phyloP scores from a whole-genome alignment of 352 stramenopile genomes.

The Pythium oligandrum region DNA sequence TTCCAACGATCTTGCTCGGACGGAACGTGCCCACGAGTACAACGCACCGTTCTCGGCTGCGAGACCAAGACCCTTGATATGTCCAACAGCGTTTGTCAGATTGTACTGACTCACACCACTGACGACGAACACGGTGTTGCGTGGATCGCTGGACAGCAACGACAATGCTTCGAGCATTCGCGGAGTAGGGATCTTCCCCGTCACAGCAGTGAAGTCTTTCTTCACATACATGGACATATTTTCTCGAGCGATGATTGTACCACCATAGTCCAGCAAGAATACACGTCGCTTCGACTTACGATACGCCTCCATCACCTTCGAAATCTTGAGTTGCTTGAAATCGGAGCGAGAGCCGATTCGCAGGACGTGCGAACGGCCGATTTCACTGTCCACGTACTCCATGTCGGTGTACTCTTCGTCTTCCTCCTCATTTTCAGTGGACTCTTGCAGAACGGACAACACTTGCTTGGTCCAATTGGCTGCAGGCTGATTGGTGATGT shows the following conservation, averaged over 20 bases:
- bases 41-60: conserved; percentile 93
- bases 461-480: conserved; percentile 96
- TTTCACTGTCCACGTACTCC: conserved; percentile 87
- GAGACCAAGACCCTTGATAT: conserved; percentile 91
- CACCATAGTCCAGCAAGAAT: conserved; percentile 97
- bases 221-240: conserved; percentile 96
- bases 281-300: conserved; percentile 83
- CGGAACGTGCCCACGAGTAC: conserved; percentile 87
- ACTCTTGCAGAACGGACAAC: conserved; percentile 82
- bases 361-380: conserved; percentile 67
- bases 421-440: conserved; percentile 54
- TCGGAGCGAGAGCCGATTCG: conserved; percentile 61
- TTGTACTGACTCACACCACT: conserved; percentile 91
- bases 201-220: conserved; percentile 93
- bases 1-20: conserved; percentile 31
- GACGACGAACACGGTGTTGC: conserved; percentile 98
- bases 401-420: conserved; percentile 79
- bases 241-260: conserved; percentile 91
- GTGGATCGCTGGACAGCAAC: conserved; percentile 85
- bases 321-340: conserved; percentile 83
- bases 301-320: conserved; percentile 84
- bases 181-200: conserved; percentile 86
- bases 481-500: conserved; percentile 91
- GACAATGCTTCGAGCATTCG: conserved; percentile 88
- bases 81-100: conserved; percentile 88